phyloP scores from a whole-genome alignment of 306 rosid genomes.

The Cucurbita pepo region DNA sequence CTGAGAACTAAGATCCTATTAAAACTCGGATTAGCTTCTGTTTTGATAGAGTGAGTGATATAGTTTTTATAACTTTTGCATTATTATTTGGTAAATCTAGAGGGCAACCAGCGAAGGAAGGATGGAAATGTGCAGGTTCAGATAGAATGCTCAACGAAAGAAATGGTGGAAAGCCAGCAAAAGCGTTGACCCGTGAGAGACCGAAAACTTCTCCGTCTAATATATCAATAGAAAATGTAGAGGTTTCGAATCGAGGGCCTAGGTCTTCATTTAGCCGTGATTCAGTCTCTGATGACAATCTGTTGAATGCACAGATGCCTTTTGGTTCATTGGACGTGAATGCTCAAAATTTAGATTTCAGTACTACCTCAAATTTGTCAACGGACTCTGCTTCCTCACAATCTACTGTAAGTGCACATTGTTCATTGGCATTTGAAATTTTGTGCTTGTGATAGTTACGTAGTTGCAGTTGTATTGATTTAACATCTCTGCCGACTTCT shows the following conservation, averaged over 20 bases:
- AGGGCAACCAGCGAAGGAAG: constrained; percentile 18
- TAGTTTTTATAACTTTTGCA: background rate
- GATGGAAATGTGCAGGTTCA: constrained; percentile 12
- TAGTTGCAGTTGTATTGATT: background rate
- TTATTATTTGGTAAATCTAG: constrained; percentile 14
- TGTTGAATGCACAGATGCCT: background rate
- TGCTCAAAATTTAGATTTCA: constrained; percentile 17
- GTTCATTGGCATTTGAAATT: background rate
- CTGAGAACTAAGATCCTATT: background rate
- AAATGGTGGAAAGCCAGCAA: background rate
- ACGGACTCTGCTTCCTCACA: constrained; percentile 12
- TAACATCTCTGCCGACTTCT: constrained; percentile 10
- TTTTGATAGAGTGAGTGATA: background rate
- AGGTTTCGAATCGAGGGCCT: constrained; percentile 11
- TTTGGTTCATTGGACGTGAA: constrained; percentile 28
- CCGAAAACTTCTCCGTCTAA: constrained; percentile 23
- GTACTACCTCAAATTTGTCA: constrained; percentile 5
- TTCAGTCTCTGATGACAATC: constrained; percentile 31
- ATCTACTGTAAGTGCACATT: constrained; percentile 33
- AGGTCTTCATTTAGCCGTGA: constrained; percentile 20
- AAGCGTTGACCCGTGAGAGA: constrained; percentile 24
- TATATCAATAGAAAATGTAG: constrained; percentile 26
- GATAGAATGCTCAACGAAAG: constrained; percentile 14
- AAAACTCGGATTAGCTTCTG: background rate
- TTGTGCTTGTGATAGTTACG: background rate